Percentiles rank a stretch among this genome's conserved stretches.
These are phyloP conservation scores for Alternaria incomplexa DNA, from an alignment of 2,329 filamentous ascomycete species.

Conservation along the genomic window DNA sequence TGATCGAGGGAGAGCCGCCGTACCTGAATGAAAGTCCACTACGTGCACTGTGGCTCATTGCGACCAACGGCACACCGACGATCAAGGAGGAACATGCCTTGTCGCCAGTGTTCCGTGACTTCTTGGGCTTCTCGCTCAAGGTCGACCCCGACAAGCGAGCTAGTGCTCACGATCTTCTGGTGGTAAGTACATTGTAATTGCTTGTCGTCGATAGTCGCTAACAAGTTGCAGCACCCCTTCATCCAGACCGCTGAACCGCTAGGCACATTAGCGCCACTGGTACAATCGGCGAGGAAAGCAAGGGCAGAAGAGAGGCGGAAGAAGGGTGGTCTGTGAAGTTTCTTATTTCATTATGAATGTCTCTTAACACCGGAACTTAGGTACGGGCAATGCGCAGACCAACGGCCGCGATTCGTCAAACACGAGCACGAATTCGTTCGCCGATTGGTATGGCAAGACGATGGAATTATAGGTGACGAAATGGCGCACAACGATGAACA, in stretches of 20 bases:
- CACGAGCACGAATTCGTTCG: conserved; percentile 33
- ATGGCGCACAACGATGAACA: conserved; percentile 1
- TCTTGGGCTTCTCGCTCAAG: conserved; percentile 89
- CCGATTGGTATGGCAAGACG: conserved; percentile 37
- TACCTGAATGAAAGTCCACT: conserved; percentile 95
- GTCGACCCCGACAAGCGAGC: conserved; percentile 97
- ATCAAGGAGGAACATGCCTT: conserved; percentile 93
- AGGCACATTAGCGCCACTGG: conserved; percentile 80
- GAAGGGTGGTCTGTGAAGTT: conserved; percentile 53
- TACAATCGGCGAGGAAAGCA: conserved; percentile 82
- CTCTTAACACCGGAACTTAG: conserved; percentile 36
- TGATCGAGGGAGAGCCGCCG: conserved; percentile 98
- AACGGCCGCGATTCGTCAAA: conserved; percentile 21
- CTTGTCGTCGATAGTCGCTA: conserved; percentile 6
- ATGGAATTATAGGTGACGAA: conserved; percentile 11
- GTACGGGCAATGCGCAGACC: conserved; percentile 25
- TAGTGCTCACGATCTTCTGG: conserved; percentile 89
- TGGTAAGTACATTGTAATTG: conserved; percentile 65
- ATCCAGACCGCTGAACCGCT: conserved; percentile 60
- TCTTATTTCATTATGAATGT: conserved; percentile 25
- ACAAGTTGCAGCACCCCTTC: conserved; percentile 51
- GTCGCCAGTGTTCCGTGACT: conserved; percentile 84
- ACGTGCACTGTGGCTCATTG: conserved; percentile 91
- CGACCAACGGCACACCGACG: conserved; percentile 91
- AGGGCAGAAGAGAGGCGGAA: conserved; percentile 74